Evolutionary conservation across 1,139 yeast genomes (phyloP), one percentile per base, ranked within the genome.

Genomic region (Yamadazyma taylorii): DNA sequence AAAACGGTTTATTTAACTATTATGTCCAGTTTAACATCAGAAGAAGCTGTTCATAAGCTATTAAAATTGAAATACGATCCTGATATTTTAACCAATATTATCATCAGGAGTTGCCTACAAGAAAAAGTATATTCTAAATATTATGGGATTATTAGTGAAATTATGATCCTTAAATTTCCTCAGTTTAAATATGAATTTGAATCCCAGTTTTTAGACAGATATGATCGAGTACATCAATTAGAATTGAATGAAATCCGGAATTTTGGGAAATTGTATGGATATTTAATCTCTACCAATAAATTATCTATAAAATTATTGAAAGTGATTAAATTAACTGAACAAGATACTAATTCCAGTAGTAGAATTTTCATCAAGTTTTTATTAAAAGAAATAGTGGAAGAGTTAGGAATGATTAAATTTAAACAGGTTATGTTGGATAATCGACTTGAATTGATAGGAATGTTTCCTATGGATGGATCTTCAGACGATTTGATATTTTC

Each of bases 1-100:
- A 85, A 88, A 52, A 75, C 77, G 1, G 85, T 90, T 2, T 90
- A 90, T 51, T 66, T 89, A 33, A 83, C 94, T 0, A 68, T 92
- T 22, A 89, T 87, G 85, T 87, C 97, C n/a, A 82, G 96, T 39
- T 78, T 90, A 80, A 83, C 95, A 1, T 81, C 92, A 3, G 96
- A 88, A 48, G 99, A 92, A 66, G 94, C 96, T 1, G 89, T 87
- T 0, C 97, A 90, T 59, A 90, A 90, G 56, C 62, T 92, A 10
- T 51, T 86, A 30, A 75, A 74, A 51, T 54, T 82, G 13, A 60
- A 69, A 4, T 57, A 72, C 2, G 47, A 52, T 14, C 50, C 58
- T 26, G 58, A 57, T 22, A 63, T 77, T 46, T 67, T 87, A 28
- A 80, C 78, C 9, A 92, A 86, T 48, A 86, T 88, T 79, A 65